Conservation (phyloP, 441 rosid genomes). For the Jatropha podagrica region DNA sequence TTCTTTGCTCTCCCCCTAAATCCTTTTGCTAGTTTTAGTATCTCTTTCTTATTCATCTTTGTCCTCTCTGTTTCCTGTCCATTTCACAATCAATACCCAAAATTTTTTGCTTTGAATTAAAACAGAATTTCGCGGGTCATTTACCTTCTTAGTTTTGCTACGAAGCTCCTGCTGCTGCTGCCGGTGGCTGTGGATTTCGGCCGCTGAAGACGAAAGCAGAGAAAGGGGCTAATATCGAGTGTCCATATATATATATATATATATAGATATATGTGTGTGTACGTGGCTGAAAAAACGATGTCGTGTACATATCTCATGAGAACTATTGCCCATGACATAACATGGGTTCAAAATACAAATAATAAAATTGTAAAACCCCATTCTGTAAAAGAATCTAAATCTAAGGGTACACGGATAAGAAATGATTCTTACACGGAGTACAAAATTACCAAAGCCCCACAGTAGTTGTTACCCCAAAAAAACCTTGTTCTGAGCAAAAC, state of each 20-base stretch:
- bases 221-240: no score
- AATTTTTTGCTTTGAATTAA: not conserved
- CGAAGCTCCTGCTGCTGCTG: not conserved
- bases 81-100: not conserved
- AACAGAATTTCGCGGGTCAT: not conserved
- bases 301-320: no score
- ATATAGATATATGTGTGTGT: no score
- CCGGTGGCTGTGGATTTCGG: not conserved
- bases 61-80: not conserved
- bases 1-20: slow-evolving; percentile 96
- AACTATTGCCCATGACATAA: no score
- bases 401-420: not conserved
- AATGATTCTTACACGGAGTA: not conserved
- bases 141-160: not conserved
- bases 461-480: not conserved
- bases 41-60: slow-evolving; percentile 84
- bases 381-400: not conserved
- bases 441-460: not conserved
- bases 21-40: slow-evolving; percentile 83
- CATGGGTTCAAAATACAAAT: no score
- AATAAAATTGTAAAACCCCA: no score
- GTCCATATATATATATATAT: no score
- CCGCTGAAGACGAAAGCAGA: no score
- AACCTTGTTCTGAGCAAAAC: not conserved
- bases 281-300: no score